phyloP scores from a whole-genome alignment of 192 early-diverging fungal species.

The Gigaspora rosea region DNA sequence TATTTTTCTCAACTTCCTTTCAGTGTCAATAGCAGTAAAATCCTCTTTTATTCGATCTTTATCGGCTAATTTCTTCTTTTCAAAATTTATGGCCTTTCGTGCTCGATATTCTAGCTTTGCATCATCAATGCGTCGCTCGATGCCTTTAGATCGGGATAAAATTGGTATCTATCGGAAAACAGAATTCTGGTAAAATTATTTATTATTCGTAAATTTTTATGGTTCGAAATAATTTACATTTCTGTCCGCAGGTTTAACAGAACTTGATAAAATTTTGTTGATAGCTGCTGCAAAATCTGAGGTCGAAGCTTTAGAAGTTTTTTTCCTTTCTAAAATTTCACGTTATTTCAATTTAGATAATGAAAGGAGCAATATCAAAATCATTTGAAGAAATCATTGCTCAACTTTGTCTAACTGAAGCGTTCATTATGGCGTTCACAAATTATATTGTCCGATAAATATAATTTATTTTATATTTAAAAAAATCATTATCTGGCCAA shows the following conservation, averaged over 20 bases:
- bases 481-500: too few species aligned
- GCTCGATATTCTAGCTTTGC: slow-evolving; percentile 83
- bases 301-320: neutral
- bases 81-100: slow-evolving; percentile 69
- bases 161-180: slow-evolving; percentile 60
- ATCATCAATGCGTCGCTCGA: slow-evolving; percentile 82
- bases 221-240: neutral
- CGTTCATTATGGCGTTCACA: neutral
- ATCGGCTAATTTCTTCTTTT: slow-evolving; percentile 66
- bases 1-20: slow-evolving; percentile 86
- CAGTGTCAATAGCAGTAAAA: slow-evolving; percentile 79
- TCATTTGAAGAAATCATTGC: neutral
- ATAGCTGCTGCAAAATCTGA: slow-evolving; percentile 10
- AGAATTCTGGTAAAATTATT: neutral
- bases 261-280: slow-evolving; percentile 23
- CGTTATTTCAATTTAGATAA: neutral
- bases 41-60: slow-evolving; percentile 76
- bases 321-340: slow-evolving; percentile 15
- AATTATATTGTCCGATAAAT: too few species aligned
- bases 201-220: neutral
- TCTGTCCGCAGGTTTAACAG: neutral
- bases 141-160: slow-evolving; percentile 77
- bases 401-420: slow-evolving; percentile 6
- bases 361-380: neutral
- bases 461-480: too few species aligned